phyloP scores from a whole-genome alignment of 768 basidiomycete species.

The Tylopilus subfusipes region DNA sequence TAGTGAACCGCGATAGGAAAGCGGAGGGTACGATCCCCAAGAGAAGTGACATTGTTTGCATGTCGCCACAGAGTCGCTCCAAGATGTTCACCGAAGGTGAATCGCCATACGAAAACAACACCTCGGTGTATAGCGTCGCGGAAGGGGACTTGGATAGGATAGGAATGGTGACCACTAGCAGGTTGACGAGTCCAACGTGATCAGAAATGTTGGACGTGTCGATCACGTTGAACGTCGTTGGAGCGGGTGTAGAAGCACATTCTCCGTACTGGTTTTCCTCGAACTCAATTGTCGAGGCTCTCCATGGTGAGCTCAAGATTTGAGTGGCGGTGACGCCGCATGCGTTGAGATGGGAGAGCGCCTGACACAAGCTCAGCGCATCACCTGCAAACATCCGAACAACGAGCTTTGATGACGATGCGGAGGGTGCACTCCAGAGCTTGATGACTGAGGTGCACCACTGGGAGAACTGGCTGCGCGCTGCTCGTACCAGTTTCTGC shows the following conservation, averaged over 20 bases:
- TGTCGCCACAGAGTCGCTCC: slow-evolving; percentile 28
- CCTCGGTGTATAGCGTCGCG: slow-evolving; percentile 30
- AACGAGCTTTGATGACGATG: slow-evolving; percentile 8
- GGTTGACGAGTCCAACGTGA: slow-evolving; percentile 29
- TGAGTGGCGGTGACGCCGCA: slow-evolving; percentile 14
- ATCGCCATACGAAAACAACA: slow-evolving; percentile 15
- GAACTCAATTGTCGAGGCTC: slow-evolving; percentile 18
- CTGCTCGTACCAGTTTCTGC: slow-evolving; percentile 18
- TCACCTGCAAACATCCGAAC: slow-evolving; percentile 32
- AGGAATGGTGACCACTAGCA: slow-evolving; percentile 21
- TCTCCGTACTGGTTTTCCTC: slow-evolving; percentile 21
- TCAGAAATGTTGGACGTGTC: slow-evolving; percentile 33
- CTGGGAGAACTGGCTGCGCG: slow-evolving; percentile 21
- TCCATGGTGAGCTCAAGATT: slow-evolving; percentile 25
- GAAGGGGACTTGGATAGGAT: slow-evolving; percentile 23
- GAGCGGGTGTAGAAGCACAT: slow-evolving; percentile 16
- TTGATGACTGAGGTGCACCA: slow-evolving; percentile 27
- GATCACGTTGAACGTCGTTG: slow-evolving; percentile 31
- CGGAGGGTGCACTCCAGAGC: slow-evolving; percentile 1
- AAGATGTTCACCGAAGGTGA: slow-evolving; percentile 12
- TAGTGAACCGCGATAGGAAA: slow-evolving; percentile 28
- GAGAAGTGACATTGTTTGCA: slow-evolving; percentile 26
- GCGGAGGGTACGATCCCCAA: slow-evolving; percentile 26
- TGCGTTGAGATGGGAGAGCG: slow-evolving; percentile 14
- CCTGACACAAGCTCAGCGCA: slow-evolving; percentile 27